phyloP scores from a whole-genome alignment of 108 stramenopile species.

The Phaeodactylum tricornutum region DNA sequence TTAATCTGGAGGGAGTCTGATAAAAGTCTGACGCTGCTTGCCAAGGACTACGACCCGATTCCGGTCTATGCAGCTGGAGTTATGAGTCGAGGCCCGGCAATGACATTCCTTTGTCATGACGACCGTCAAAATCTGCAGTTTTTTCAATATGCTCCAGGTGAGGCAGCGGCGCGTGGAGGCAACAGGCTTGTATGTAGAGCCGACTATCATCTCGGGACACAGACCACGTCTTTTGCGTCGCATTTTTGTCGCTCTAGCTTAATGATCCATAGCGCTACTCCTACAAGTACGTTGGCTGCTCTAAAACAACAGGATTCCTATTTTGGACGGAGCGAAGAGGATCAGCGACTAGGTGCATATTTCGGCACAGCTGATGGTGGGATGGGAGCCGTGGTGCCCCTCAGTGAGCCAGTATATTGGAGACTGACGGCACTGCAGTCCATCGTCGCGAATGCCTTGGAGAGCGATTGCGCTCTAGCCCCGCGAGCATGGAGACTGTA shows the following conservation, averaged over 20 bases:
- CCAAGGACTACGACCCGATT: conserved; percentile 81
- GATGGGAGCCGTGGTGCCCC: conserved; percentile 60
- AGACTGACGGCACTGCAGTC: conserved; percentile 83
- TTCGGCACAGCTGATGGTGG: conserved; percentile 88
- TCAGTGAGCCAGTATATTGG: conserved; percentile 84
- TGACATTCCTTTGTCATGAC: conserved; percentile 78
- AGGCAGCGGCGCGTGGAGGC: conserved; percentile 81
- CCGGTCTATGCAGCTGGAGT: conserved; percentile 75
- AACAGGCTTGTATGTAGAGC: conserved; percentile 86
- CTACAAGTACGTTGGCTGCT: conserved; percentile 56
- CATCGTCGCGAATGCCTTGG: conserved; percentile 83
- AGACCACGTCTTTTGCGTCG: conserved; percentile 56
- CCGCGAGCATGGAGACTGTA: conserved; percentile 73
- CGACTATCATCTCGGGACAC: conserved; percentile 81
- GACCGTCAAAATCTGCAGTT: conserved; percentile 84
- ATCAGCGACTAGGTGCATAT: conserved; percentile 71
- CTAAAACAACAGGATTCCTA: conserved; percentile 78
- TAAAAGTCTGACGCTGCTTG: conserved; percentile 76
- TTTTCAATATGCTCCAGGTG: conserved; percentile 88
- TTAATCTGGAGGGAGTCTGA: conserved; percentile 84
- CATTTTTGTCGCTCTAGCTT: conserved; percentile 74
- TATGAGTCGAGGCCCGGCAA: conserved; percentile 50
- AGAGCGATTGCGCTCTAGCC: conserved; percentile 78
- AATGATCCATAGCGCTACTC: conserved; percentile 59
- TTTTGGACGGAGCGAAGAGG: conserved; percentile 68